These are phyloP conservation scores for Fusarium fujikuroi DNA, from an alignment of 2,329 filamentous ascomycete species.

Conservation along the genomic window DNA sequence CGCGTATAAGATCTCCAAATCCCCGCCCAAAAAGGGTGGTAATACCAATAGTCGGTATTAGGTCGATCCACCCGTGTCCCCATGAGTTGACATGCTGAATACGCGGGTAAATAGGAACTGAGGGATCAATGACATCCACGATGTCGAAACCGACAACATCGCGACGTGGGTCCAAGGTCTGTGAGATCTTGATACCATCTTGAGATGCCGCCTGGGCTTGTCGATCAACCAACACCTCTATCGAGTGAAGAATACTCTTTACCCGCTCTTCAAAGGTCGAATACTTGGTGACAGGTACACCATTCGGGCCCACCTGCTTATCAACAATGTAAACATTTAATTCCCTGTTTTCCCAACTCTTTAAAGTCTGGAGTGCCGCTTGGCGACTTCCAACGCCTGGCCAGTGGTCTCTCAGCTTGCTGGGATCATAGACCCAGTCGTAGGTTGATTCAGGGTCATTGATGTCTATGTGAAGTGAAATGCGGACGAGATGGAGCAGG, in stretches of 20 bases:
- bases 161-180: background rate
- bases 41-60: slow-evolving; percentile 2
- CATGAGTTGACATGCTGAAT: slow-evolving; percentile 3
- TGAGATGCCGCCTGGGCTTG: background rate
- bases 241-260: background rate
- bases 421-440: slow-evolving; percentile 19
- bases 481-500: slow-evolving; percentile 21
- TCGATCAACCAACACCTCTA: slow-evolving; percentile 8
- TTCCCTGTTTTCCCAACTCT: slow-evolving; percentile 7
- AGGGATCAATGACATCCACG: background rate
- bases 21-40: background rate
- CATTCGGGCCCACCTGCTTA: background rate
- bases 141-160: slow-evolving; percentile 15
- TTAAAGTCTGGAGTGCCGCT: slow-evolving; percentile 8
- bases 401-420: slow-evolving; percentile 5
- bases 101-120: background rate
- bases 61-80: slow-evolving; percentile 10
- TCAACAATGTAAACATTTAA: background rate
- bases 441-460: slow-evolving; percentile 19
- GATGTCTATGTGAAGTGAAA: slow-evolving; percentile 6
- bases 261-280: background rate
- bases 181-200: slow-evolving; percentile 9
- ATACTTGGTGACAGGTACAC: background rate
- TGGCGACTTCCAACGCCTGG: background rate
- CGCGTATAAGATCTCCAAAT: slow-evolving; percentile 6